Base-by-base conservation (phyloP, 2,329 filamentous ascomycete species). In the Trichophyton verrucosum region DNA sequence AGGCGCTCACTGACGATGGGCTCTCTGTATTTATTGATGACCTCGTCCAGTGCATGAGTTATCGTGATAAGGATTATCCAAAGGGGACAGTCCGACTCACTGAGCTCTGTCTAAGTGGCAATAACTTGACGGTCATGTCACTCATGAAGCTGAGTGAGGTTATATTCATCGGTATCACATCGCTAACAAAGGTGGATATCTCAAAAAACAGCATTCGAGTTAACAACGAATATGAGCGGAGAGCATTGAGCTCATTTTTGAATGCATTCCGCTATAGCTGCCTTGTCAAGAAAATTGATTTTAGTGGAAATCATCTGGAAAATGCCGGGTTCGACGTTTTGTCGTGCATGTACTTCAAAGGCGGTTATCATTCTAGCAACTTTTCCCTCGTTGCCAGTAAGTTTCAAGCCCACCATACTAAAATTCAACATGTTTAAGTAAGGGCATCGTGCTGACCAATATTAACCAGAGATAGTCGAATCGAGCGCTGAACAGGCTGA, bases 161-260 rank as follows among this genome's bases (percentile, higher is more conserved):
- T 38, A 71, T 81, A 55, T 64, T 67, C 11, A 66, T 75, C n/a
- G 73, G 74, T 6, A 62, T 66, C n/a, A 70, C 71, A n/a, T 76
- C 78, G 44, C 66, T 81, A 15, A 73, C 73, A 62, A 75, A 77
- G 27, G 67, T 81, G 20, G 75, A 80, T 63, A 65, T 81, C 6
- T 76, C 78, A 7, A 64, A 72, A 22, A 81, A 81, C 65, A 63
- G 70, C 0, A 76, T 81, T 62, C 66, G 63, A 9, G 71, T 81
- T 24, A 63, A 61, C 3, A 73, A 65, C 8, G 65, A 69, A 7
- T 66, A 72, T 20, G 69, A 79, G 42, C 72, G 73, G 38, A 57
- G 61, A 3, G 67, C 73, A 7, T 81, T 77, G 77, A 69, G 74
- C 59, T 57, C 53, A 0, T 81, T 81, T 61, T 66, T 80, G 13